A percentile compares a stretch with the other conserved stretches of the same genome.
Conservation (phyloP, 1,284 basidiomycete genomes). For the Pseudozyma thailandica region DNA sequence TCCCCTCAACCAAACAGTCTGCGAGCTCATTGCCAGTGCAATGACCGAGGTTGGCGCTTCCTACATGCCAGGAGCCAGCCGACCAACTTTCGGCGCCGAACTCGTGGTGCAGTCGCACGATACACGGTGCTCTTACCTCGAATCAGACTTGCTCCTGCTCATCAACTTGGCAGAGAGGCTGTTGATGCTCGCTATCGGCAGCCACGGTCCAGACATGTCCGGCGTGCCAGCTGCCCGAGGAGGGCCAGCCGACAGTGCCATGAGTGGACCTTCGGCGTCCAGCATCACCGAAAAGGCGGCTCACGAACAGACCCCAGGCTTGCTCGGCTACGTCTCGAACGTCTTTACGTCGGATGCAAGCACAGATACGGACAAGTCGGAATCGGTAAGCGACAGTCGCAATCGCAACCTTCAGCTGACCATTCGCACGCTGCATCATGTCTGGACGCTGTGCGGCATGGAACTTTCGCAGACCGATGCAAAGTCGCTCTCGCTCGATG, state of each 20-base stretch:
- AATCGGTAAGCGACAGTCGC: constrained; percentile 2
- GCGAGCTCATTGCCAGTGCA: constrained; percentile 76
- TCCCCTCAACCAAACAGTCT: constrained; percentile 83
- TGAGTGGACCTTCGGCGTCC: neutral
- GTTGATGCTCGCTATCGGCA: constrained; percentile 33
- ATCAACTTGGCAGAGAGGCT: constrained; percentile 53
- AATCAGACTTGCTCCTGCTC: constrained; percentile 51
- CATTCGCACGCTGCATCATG: constrained; percentile 48
- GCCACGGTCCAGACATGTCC: neutral
- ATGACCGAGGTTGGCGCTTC: constrained; percentile 72
- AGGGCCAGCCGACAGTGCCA: neutral
- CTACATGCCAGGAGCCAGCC: constrained; percentile 57
- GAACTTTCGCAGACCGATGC: constrained; percentile 29
- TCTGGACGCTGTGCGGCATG: constrained; percentile 36
- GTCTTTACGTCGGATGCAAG: constrained; percentile 48
- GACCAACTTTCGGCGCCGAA: constrained; percentile 44
- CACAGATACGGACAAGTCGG: constrained; percentile 2
- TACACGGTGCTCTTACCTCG: constrained; percentile 31
- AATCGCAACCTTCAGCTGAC: constrained; percentile 28
- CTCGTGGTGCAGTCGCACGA: constrained; percentile 32
- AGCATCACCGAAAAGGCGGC: constrained; percentile 12
- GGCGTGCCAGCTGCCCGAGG: neutral
- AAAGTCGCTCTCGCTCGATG: constrained; percentile 43
- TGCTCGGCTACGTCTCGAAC: constrained; percentile 57
- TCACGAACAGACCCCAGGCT: constrained; percentile 13